phyloP scores from a whole-genome alignment of 306 rosid species.

The Astragalus glycyphyllos region DNA sequence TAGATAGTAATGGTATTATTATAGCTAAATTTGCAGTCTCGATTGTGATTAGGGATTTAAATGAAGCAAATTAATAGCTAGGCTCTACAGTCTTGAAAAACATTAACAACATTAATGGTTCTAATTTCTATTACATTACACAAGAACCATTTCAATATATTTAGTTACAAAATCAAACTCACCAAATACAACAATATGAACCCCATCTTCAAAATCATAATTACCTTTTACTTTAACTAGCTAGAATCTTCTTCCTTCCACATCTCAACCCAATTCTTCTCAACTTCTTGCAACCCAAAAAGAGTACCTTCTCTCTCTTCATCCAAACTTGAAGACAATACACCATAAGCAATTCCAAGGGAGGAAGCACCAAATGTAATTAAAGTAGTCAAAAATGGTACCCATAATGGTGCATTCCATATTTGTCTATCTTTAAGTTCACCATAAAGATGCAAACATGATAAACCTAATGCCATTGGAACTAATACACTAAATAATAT shows the following conservation, averaged over 20 bases:
- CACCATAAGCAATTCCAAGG: constrained; percentile 77
- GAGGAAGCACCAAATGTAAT: constrained; percentile 73
- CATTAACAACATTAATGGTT: constrained; percentile 4
- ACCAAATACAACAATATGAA: background rate
- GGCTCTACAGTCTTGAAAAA: no score
- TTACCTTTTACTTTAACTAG: background rate
- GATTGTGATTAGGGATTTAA: no score
- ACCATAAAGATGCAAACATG: constrained; percentile 57
- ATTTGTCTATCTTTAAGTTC: constrained; percentile 53
- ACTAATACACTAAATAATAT: constrained; percentile 64
- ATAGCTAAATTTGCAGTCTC: no score
- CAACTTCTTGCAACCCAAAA: constrained; percentile 70
- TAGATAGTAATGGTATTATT: no score
- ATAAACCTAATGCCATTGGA: constrained; percentile 77
- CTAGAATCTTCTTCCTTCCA: constrained; percentile 76
- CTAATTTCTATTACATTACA: constrained; percentile 11
- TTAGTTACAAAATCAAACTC: background rate
- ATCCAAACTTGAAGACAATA: constrained; percentile 82
- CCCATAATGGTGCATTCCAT: constrained; percentile 73
- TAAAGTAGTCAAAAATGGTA: constrained; percentile 66
- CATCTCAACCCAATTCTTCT: constrained; percentile 79
- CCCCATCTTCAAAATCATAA: background rate
- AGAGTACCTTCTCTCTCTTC: constrained; percentile 66
- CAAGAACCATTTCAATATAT: background rate
- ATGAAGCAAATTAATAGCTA: no score